phyloP scores from a whole-genome alignment of 768 basidiomycete genomes.

The Kwoniella pini region DNA sequence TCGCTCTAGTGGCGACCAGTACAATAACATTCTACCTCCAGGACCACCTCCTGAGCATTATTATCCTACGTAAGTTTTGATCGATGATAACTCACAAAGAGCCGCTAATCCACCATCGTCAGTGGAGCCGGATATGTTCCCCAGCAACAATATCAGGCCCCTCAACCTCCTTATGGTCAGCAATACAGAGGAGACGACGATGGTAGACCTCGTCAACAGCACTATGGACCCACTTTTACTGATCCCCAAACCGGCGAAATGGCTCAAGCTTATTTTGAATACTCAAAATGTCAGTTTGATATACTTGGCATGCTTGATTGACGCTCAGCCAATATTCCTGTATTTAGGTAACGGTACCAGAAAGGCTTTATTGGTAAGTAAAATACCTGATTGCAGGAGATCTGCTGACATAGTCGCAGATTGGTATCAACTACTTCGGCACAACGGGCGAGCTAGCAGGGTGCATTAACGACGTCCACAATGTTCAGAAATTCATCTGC shows the following conservation, averaged over 20 bases:
- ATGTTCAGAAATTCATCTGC: slow-evolving; percentile 67
- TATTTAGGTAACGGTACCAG: slow-evolving; percentile 64
- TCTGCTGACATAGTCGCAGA: slow-evolving; percentile 56
- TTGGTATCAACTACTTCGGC: slow-evolving; percentile 79
- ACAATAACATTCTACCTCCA: slow-evolving; percentile 3
- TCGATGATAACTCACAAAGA: neutral
- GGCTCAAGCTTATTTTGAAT: slow-evolving; percentile 64
- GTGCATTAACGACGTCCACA: slow-evolving; percentile 87
- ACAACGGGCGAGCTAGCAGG: slow-evolving; percentile 68
- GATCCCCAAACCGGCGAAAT: slow-evolving; percentile 15
- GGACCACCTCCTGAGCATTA: slow-evolving; percentile 31
- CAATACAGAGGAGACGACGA: slow-evolving; percentile 56
- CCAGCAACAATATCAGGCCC: slow-evolving; percentile 20
- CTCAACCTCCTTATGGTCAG: slow-evolving; percentile 57
- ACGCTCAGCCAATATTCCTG: neutral
- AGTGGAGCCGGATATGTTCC: slow-evolving; percentile 21
- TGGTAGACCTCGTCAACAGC: slow-evolving; percentile 46
- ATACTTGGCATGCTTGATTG: neutral
- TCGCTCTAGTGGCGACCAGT: slow-evolving; percentile 4
- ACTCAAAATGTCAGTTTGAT: slow-evolving; percentile 68
- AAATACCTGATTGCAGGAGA: neutral
- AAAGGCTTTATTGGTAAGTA: slow-evolving; percentile 80
- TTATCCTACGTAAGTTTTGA: slow-evolving; percentile 33
- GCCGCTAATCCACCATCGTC: neutral
- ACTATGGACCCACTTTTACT: slow-evolving; percentile 17